Evolutionary conservation across 2,329 filamentous ascomycete genomes (phyloP).

Genomic region (Aureobasidium melanogenum): DNA sequence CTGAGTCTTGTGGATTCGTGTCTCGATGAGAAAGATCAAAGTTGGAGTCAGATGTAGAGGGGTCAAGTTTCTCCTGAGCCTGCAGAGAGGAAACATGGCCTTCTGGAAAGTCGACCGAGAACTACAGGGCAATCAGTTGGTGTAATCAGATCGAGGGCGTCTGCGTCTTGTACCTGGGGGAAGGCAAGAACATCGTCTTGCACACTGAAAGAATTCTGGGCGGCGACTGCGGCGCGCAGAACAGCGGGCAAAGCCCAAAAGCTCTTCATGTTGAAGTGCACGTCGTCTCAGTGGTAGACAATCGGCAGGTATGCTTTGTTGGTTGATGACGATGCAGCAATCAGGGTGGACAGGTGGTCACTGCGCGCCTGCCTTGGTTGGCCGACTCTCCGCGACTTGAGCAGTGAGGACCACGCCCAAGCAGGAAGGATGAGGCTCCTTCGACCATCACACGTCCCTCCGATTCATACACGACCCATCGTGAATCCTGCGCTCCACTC

Average conservation of each 20-base stretch:
- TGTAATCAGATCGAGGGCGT: not conserved
- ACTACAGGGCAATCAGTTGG: conserved; percentile 43
- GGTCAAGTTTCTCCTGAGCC: conserved; percentile 50
- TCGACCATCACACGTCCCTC: not conserved
- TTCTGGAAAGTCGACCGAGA: conserved; percentile 68
- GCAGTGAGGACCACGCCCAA: too few relatives aligned
- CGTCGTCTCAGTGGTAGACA: not conserved
- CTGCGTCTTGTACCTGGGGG: conserved; percentile 57
- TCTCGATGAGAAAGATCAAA: not conserved
- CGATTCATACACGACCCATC: not conserved
- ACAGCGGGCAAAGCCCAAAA: conserved; percentile 41
- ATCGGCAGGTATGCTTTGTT: not conserved
- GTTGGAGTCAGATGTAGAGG: conserved; percentile 15
- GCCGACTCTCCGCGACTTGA: not conserved
- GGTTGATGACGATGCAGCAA: not conserved
- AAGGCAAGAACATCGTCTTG: conserved; percentile 81
- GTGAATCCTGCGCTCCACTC: not conserved
- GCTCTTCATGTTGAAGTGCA: conserved; percentile 31
- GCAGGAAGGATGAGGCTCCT: not conserved
- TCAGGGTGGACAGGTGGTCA: not conserved
- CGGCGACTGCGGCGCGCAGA: conserved; percentile 41
- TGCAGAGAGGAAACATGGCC: conserved; percentile 62
- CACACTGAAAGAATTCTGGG: conserved; percentile 64
- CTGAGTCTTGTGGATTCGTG: not conserved
- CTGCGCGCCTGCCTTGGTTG: not conserved